Conservation (phyloP, 176 grass and related monocot species). For the Secale cereale region DNA sequence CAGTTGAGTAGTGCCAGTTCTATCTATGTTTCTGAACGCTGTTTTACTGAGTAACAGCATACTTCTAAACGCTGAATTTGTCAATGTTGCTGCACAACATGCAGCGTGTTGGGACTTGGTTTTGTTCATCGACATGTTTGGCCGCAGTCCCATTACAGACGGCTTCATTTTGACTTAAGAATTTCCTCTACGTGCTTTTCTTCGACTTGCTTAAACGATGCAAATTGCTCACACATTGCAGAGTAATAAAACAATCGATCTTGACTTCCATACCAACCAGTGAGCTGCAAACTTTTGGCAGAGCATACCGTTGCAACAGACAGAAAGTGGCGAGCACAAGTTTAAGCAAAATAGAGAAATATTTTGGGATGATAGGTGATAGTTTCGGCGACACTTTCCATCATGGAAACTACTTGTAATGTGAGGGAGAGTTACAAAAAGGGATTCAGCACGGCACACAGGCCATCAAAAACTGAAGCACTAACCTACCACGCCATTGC, state of each 20-base stretch:
- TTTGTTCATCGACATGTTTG: no score
- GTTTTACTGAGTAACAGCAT: no score
- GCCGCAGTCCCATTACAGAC: no score
- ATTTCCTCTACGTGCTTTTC: background rate
- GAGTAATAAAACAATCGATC: background rate
- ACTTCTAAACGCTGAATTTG: no score
- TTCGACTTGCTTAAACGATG: background rate
- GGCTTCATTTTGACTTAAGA: no score
- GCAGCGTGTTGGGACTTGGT: no score
- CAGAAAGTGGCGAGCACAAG: background rate
- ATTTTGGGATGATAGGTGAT: background rate
- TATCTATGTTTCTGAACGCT: no score
- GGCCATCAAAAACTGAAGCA: background rate
- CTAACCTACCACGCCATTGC: background rate
- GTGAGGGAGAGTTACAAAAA: background rate
- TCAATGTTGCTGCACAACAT: no score
- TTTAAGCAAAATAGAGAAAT: background rate
- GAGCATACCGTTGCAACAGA: background rate
- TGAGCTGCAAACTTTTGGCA: background rate
- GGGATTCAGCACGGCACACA: background rate
- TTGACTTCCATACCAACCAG: background rate
- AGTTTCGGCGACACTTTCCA: background rate
- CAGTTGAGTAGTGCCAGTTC: no score
- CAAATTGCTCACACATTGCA: no score
- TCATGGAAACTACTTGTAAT: background rate